Percentiles rank a stretch among this genome's conserved stretches.
Evolutionary conservation across 441 rosid genomes (phyloP).

Genomic region (Populus trichocarpa): DNA sequence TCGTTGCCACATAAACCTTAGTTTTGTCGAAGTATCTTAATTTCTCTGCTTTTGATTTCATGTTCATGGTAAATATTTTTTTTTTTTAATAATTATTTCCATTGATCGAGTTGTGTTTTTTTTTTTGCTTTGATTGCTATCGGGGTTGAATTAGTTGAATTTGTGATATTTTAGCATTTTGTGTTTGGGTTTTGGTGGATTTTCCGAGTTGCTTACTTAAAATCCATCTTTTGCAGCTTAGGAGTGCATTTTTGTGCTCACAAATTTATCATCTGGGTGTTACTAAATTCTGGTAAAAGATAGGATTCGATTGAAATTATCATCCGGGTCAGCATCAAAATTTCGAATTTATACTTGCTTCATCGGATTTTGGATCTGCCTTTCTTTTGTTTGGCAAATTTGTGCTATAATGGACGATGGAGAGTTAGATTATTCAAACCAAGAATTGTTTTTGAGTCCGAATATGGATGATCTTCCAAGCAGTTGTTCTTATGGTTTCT

Average conservation of each 20-base stretch:
- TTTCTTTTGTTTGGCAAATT: neutral
- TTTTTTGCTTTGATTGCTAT: neutral
- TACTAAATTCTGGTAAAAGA: neutral
- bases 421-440: slow-evolving; percentile 81
- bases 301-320: slow-evolving; percentile 4
- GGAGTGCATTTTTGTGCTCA: neutral
- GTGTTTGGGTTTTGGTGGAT: slow-evolving; percentile 1
- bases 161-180: neutral
- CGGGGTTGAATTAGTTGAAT: slow-evolving; percentile 13
- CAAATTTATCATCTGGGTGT: slow-evolving; percentile 1
- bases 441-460: slow-evolving; percentile 56
- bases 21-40: slow-evolving; percentile 5
- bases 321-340: slow-evolving; percentile 13
- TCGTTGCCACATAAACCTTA: neutral
- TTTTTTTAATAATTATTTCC: neutral
- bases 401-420: slow-evolving; percentile 73
- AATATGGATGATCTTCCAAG: slow-evolving; percentile 60
- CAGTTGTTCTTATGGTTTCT: slow-evolving; percentile 67
- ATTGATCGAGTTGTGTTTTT: neutral
- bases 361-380: neutral
- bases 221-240: neutral
- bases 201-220: neutral
- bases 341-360: neutral
- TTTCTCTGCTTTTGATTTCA: slow-evolving; percentile 1
- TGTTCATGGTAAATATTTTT: neutral